A percentile compares a stretch with the other conserved stretches of the same genome.
These are phyloP conservation scores for Beauveria pseudobassiana DNA, from an alignment of 2,329 filamentous ascomycete species.

Conservation along the genomic window DNA sequence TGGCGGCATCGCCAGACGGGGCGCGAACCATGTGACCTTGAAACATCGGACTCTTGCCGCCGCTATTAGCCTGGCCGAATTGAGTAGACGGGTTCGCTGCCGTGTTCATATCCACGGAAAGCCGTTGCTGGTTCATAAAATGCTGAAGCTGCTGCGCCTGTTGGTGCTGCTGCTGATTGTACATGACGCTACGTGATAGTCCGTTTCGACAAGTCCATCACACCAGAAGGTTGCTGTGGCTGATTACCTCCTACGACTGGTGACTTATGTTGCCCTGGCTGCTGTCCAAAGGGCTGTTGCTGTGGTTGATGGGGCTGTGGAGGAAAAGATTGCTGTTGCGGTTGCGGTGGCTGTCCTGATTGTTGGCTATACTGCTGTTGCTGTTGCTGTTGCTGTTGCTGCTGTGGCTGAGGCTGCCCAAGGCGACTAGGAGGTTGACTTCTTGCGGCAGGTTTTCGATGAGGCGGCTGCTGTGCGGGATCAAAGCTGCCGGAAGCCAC, in stretches of 20 bases:
- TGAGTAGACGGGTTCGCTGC: background rate
- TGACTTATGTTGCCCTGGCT: slow-evolving; percentile 8
- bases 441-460: background rate
- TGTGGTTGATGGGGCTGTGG: background rate
- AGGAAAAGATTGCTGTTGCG: background rate
- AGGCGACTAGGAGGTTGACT: background rate
- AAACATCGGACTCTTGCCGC: slow-evolving; percentile 10
- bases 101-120: slow-evolving; percentile 7
- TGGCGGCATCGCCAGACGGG: slow-evolving; percentile 1
- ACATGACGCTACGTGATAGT: slow-evolving; percentile 1
- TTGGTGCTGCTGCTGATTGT: slow-evolving; percentile 10
- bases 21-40: slow-evolving; percentile 8
- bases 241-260: slow-evolving; percentile 5
- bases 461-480: background rate
- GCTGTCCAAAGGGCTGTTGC: background rate
- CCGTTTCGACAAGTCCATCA: slow-evolving; percentile 5
- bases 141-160: slow-evolving; percentile 11
- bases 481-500: slow-evolving; percentile 2
- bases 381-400: background rate
- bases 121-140: slow-evolving; percentile 10
- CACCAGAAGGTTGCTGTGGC: background rate
- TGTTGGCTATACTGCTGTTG: slow-evolving; percentile 2
- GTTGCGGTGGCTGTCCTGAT: background rate
- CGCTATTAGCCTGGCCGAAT: background rate
- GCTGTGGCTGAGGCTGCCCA: background rate